phyloP scores from a whole-genome alignment of 805 yeast species.

The Starmerella floricola region DNA sequence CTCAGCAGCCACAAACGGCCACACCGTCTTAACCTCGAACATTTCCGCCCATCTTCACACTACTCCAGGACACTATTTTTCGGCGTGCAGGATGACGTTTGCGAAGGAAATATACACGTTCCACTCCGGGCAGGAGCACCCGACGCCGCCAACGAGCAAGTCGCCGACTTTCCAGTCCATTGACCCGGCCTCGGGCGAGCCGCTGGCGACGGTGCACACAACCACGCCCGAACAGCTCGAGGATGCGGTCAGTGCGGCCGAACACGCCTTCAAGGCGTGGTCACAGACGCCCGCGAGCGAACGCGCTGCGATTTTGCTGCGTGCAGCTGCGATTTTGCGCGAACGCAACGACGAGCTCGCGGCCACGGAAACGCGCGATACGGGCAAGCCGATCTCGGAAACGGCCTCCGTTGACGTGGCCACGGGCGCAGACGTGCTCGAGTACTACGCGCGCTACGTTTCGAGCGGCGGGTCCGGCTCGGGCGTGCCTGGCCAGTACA shows the following conservation, averaged over 20 bases:
- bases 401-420: slow-evolving; percentile 31
- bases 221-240: slow-evolving; percentile 70
- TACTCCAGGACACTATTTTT: no score
- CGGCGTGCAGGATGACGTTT: slow-evolving; percentile 6
- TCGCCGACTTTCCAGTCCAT: slow-evolving; percentile 49
- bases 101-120: slow-evolving; percentile 9
- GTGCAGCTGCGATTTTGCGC: slow-evolving; percentile 69
- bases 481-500: slow-evolving; percentile 46
- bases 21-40: no score
- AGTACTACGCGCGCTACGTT: slow-evolving; percentile 57
- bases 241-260: slow-evolving; percentile 71
- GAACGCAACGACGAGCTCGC: slow-evolving; percentile 51
- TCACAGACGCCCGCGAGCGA: slow-evolving; percentile 51
- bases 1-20: no score
- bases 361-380: slow-evolving; percentile 65
- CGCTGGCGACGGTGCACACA: slow-evolving; percentile 54
- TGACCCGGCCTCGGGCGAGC: slow-evolving; percentile 62
- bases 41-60: no score
- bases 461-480: slow-evolving; percentile 36
- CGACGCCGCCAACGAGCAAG: slow-evolving; percentile 21
- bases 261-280: slow-evolving; percentile 65
- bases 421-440: slow-evolving; percentile 41
- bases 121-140: slow-evolving; percentile 9
- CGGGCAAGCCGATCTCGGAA: slow-evolving; percentile 73
- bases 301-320: slow-evolving; percentile 47